A percentile compares a stretch with the other conserved stretches of the same genome.
phyloP scores from a whole-genome alignment of 1,284 basidiomycete species.

The Sphagnurus paluster region DNA sequence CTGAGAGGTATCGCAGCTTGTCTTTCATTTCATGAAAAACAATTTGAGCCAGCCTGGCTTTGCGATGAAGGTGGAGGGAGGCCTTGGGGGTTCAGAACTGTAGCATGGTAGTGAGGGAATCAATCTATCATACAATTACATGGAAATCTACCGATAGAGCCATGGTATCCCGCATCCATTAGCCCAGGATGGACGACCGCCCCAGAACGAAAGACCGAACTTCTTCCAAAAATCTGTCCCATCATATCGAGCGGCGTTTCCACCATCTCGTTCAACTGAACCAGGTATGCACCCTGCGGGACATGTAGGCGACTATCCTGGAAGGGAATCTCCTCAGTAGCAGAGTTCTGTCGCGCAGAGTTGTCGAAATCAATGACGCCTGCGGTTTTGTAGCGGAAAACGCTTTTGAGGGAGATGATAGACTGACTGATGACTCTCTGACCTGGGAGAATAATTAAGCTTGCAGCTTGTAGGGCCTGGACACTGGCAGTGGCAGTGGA shows the following conservation, averaged over 20 bases:
- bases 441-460: neutral
- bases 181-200: neutral
- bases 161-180: neutral
- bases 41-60: neutral
- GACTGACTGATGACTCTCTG: neutral
- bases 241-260: neutral
- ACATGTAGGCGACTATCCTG: neutral
- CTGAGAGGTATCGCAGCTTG: neutral
- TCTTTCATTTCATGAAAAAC: constrained; percentile 1
- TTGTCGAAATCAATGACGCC: constrained; percentile 3
- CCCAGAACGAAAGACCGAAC: constrained; percentile 1
- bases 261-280: neutral
- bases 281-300: neutral
- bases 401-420: neutral
- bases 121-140: too few relatives aligned
- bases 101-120: too few relatives aligned
- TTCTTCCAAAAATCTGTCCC: constrained; percentile 3
- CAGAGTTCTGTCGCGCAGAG: too few relatives aligned
- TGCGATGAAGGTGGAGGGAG: neutral
- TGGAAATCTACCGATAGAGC: neutral
- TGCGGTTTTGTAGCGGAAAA: too few relatives aligned
- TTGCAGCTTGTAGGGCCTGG: too few relatives aligned
- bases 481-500: too few relatives aligned
- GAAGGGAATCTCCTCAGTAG: neutral
- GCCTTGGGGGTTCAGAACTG: neutral